Conservation (phyloP, 345 rosid species). For the Triadica sebifera region DNA sequence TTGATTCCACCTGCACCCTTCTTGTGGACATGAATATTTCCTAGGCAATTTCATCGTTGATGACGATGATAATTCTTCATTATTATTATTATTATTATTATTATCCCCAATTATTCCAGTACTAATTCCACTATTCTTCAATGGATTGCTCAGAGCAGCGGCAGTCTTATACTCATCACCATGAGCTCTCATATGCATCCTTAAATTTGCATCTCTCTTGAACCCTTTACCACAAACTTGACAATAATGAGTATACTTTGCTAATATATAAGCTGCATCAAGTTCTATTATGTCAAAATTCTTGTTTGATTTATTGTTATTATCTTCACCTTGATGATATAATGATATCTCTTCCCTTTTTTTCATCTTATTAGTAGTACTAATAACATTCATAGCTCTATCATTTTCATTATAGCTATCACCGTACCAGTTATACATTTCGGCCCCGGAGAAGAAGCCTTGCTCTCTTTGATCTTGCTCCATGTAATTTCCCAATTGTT, state of each 20-base stretch:
- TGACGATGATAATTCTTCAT: slow-evolving; percentile 4
- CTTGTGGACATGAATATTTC: slow-evolving; percentile 80
- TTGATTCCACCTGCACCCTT: slow-evolving; percentile 84
- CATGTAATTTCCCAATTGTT: no score
- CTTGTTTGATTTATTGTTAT: slow-evolving; percentile 1
- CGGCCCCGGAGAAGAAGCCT: not conserved
- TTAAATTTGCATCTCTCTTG: slow-evolving; percentile 82
- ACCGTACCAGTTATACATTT: slow-evolving; percentile 34
- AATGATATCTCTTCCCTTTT: not conserved
- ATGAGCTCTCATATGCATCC: slow-evolving; percentile 99
- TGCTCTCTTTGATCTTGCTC: no score
- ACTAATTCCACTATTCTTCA: slow-evolving; percentile 26
- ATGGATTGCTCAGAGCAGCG: slow-evolving; percentile 63
- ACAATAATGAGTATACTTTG: slow-evolving; percentile 86
- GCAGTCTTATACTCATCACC: slow-evolving; percentile 80
- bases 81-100: not conserved
- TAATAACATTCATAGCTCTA: not conserved
- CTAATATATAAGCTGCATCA: slow-evolving; percentile 57
- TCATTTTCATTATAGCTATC: slow-evolving; percentile 4
- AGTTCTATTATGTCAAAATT: slow-evolving; percentile 55
- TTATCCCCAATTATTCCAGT: no score
- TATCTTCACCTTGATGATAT: not conserved
- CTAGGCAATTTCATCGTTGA: not conserved
- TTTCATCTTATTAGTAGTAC: not conserved
- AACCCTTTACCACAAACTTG: slow-evolving; percentile 83